Evolutionary conservation across 1,284 basidiomycete genomes (phyloP).

Genomic region (Irpex sp.): DNA sequence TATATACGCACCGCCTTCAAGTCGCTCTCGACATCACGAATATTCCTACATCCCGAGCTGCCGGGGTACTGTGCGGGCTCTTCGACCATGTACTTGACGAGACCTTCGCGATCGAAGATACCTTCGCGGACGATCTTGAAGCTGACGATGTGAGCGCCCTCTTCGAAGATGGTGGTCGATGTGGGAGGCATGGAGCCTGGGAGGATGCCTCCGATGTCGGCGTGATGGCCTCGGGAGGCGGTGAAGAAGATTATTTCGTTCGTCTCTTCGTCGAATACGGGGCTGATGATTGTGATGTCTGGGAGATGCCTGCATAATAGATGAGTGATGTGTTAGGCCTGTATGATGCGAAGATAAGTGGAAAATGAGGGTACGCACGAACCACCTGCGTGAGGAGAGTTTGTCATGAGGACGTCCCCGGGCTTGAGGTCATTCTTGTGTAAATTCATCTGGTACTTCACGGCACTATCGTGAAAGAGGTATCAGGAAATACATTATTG

Average conservation of each 20-base stretch:
- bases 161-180: conserved; percentile 86
- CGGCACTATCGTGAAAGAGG: conserved; percentile 53
- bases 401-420: conserved; percentile 90
- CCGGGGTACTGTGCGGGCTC: conserved; percentile 83
- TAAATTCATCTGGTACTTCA: conserved; percentile 85
- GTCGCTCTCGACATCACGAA: conserved; percentile 89
- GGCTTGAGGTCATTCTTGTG: conserved; percentile 67
- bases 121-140: conserved; percentile 92
- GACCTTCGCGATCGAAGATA: conserved; percentile 69
- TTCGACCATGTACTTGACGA: conserved; percentile 82
- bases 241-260: conserved; percentile 89
- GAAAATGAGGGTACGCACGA: conserved; percentile 46
- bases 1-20: conserved; percentile 71
- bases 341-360: background rate
- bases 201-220: conserved; percentile 74
- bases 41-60: conserved; percentile 79
- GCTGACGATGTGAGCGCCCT: conserved; percentile 89
- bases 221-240: conserved; percentile 87
- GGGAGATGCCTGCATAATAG: conserved; percentile 59
- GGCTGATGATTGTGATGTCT: conserved; percentile 88
- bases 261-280: conserved; percentile 67
- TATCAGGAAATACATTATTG: background rate
- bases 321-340: too few species aligned
- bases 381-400: conserved; percentile 86
- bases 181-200: conserved; percentile 95